Evolutionary conservation across 2,329 filamentous ascomycete species (phyloP).

Genomic region (Epichloe baconii): DNA sequence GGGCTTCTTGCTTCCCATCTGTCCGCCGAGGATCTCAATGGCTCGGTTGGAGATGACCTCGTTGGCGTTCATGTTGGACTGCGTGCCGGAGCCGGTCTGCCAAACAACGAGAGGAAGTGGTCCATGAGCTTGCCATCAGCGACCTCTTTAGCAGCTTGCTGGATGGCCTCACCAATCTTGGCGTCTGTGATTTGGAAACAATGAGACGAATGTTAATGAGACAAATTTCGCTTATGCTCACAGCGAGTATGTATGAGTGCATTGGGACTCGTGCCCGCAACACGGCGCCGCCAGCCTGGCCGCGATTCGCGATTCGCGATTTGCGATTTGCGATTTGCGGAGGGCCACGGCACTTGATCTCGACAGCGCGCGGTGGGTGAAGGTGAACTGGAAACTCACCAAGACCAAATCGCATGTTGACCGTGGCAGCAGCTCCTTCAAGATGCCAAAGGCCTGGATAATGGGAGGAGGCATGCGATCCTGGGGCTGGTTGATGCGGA

Average conservation of each 20-base stretch:
- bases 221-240: neutral
- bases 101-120: constrained; percentile 97
- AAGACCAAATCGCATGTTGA: constrained; percentile 91
- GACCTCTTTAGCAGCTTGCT: constrained; percentile 88
- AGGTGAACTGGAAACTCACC: constrained; percentile 28
- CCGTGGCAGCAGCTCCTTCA: constrained; percentile 90
- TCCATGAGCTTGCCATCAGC: constrained; percentile 86
- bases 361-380: no score
- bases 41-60: constrained; percentile 99
- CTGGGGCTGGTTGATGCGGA: constrained; percentile 98
- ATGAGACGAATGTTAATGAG: neutral
- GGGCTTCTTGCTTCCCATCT: constrained; percentile 93
- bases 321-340: no score
- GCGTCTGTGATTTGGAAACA: constrained; percentile 25
- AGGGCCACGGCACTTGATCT: no score
- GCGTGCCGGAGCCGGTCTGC: constrained; percentile 97
- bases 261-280: neutral
- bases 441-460: constrained; percentile 84
- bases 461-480: constrained; percentile 95
- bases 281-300: no score
- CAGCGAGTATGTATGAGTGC: neutral
- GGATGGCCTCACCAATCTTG: constrained; percentile 81
- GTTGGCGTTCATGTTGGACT: constrained; percentile 99
- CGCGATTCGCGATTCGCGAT: no score
- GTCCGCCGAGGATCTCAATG: constrained; percentile 91